Conservation (phyloP, 371 early-diverging fungal species). For the Mortierella sp. region DNA sequence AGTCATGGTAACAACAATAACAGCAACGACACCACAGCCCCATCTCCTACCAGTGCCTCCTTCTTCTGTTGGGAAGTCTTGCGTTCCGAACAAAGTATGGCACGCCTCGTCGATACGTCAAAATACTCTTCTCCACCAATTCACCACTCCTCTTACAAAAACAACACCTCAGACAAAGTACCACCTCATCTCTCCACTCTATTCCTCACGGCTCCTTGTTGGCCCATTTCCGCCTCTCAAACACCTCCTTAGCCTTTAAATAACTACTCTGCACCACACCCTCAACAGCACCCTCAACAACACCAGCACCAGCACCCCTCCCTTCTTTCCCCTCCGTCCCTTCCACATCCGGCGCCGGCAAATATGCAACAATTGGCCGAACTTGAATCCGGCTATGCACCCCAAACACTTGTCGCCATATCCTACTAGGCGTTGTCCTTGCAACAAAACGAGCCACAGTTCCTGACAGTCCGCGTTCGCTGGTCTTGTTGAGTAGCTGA, state of each 20-base stretch:
- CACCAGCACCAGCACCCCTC: not conserved
- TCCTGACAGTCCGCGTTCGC: not conserved
- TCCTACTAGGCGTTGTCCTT: not conserved
- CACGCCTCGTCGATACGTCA: too few species aligned
- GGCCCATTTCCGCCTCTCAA: not conserved
- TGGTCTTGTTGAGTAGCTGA: not conserved
- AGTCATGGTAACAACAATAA: too few species aligned
- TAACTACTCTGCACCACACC: not conserved
- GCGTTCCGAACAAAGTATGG: too few species aligned
- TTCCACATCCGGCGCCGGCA: not conserved
- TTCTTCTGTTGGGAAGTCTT: too few species aligned
- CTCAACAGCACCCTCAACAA: not conserved
- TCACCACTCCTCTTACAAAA: too few species aligned
- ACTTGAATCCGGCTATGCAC: not conserved
- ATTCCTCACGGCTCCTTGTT: not conserved
- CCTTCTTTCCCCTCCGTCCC: not conserved
- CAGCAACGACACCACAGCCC: too few species aligned
- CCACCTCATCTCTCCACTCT: not conserved
- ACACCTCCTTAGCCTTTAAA: not conserved
- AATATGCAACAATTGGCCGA: not conserved
- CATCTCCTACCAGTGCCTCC: too few species aligned
- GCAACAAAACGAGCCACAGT: not conserved
- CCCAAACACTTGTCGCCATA: not conserved
- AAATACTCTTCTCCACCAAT: too few species aligned
- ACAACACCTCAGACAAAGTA: too few species aligned